Conservation (phyloP, 2,329 filamentous ascomycete species). For the Colletotrichum orchidophilum region DNA sequence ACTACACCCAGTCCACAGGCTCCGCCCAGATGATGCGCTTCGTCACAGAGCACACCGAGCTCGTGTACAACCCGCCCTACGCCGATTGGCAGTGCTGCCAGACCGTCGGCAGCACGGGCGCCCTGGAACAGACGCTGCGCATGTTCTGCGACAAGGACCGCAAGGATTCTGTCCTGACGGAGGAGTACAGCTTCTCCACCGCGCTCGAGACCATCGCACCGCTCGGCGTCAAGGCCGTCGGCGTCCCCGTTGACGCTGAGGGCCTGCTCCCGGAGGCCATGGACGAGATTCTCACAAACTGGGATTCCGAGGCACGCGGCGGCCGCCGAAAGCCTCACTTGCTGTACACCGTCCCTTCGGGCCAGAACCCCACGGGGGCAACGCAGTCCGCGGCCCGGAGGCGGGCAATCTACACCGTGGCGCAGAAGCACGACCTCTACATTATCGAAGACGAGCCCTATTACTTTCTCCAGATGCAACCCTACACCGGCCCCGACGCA, state of each 20-base stretch:
- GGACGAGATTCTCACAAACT: slow-evolving; percentile 60
- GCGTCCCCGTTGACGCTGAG: slow-evolving; percentile 61
- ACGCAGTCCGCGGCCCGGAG: slow-evolving; percentile 77
- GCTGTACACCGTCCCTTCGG: slow-evolving; percentile 73
- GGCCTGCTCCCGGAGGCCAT: slow-evolving; percentile 62
- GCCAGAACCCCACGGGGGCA: slow-evolving; percentile 91
- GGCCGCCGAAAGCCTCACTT: slow-evolving; percentile 62
- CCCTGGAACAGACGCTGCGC: slow-evolving; percentile 83
- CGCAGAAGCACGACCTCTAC: slow-evolving; percentile 84
- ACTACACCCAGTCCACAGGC: slow-evolving; percentile 90
- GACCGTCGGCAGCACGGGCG: slow-evolving; percentile 86
- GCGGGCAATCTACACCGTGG: slow-evolving; percentile 78
- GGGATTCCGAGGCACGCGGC: slow-evolving; percentile 57
- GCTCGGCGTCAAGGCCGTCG: slow-evolving; percentile 61
- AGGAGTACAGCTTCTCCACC: slow-evolving; percentile 91
- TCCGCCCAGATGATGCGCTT: slow-evolving; percentile 89
- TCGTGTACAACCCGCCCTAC: slow-evolving; percentile 88
- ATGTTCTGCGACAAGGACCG: slow-evolving; percentile 78
- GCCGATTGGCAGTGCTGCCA: slow-evolving; percentile 88
- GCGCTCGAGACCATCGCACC: slow-evolving; percentile 67
- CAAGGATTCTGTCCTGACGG: slow-evolving; percentile 82
- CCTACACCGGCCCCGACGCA: slow-evolving; percentile 68
- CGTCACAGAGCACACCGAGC: slow-evolving; percentile 94
- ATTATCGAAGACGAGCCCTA: slow-evolving; percentile 96
- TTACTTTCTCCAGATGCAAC: slow-evolving; percentile 91